A percentile compares a stretch with the other conserved stretches of the same genome.
Conservation (phyloP, 1,284 basidiomycete genomes). For the Anthracocystis setariae region DNA sequence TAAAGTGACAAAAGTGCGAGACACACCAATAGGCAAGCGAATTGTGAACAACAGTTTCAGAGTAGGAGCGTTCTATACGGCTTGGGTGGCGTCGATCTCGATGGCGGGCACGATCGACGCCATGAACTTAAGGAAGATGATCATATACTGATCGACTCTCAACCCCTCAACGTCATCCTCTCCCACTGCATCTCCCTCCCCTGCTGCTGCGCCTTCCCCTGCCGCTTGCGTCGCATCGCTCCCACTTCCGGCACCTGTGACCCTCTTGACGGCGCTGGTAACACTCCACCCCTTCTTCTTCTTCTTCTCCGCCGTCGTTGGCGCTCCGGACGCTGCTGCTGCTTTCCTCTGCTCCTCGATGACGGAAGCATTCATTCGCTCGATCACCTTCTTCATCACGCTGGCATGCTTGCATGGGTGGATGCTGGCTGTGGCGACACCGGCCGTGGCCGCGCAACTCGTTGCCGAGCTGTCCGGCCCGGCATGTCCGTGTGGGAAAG, state of each 20-base stretch:
- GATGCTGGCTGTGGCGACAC: constrained; percentile 73
- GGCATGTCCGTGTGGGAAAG: constrained; percentile 90
- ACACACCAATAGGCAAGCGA: too few relatives aligned
- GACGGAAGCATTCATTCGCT: constrained; percentile 83
- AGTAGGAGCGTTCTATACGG: constrained; percentile 17
- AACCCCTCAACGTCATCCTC: constrained; percentile 53
- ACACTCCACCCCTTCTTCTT: constrained; percentile 81
- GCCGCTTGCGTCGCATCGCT: constrained; percentile 9
- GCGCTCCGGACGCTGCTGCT: constrained; percentile 28
- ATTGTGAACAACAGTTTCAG: not conserved
- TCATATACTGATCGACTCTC: constrained; percentile 65
- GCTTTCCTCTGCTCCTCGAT: constrained; percentile 69
- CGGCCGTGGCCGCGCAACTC: constrained; percentile 12
- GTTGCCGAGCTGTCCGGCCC: constrained; percentile 39
- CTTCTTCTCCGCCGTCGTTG: constrained; percentile 69
- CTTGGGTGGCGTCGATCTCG: constrained; percentile 65
- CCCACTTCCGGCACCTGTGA: constrained; percentile 71
- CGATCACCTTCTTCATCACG: constrained; percentile 99
- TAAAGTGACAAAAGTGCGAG: not conserved
- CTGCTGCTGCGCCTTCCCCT: not conserved
- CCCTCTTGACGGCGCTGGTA: constrained; percentile 76
- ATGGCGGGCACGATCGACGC: constrained; percentile 65
- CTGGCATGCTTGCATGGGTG: constrained; percentile 98
- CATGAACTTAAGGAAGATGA: constrained; percentile 67
- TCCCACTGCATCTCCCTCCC: not conserved